Base-by-base conservation (phyloP, 208 protist species). In the Crithidia mellificae region DNA sequence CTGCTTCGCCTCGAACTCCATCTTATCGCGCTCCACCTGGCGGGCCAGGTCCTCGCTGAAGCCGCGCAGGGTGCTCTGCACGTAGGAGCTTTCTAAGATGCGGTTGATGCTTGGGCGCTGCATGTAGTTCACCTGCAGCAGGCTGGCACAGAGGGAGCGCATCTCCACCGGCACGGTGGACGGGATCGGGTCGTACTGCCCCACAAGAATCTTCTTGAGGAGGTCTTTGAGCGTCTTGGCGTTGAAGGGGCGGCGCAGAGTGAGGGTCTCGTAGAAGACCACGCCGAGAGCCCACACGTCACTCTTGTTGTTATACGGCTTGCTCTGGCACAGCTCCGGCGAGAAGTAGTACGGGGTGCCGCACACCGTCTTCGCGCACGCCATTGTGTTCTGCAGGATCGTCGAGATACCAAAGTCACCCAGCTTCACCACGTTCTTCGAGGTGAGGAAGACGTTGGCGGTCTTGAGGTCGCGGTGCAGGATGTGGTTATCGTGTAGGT, bases 301-400 rank as follows among this genome's bases (percentile, higher is more conserved):
- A 57, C 87, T 91, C 78, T 97, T 97, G 77, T 91, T 92, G 77
- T 97, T 97, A 84, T 98, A 98, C 41, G 91, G 89, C 79, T 92
- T 88, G 83, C 88, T 97, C 74, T 97, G 83, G 84, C 93, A 98
- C 54, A 98, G 78, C 84, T 98, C 95, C 17, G 96, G 97, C 11
- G 88, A 96, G 76, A 98, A 95, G 80, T 98, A 98, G 80, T 98
- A 98, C 34, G 96, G 96, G n/a, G 96, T 98, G 24, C 97, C 97
- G 59, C 97, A 95, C 36, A 98, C 84, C 14, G 96, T 98, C 79
- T 93, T 88, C 50, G 92, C 92, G 56, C 92, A 93, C 44, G 85
- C 86, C 79, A 95, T 89, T 22, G 91, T 97, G 77, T 94, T 96
- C 62, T 94, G 89, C 29, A 98, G 73, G 22, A 98, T 82, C 9